Evolutionary conservation across 2,329 filamentous ascomycete genomes (phyloP).

Genomic region (Ophiosphaerella herpotricha): DNA sequence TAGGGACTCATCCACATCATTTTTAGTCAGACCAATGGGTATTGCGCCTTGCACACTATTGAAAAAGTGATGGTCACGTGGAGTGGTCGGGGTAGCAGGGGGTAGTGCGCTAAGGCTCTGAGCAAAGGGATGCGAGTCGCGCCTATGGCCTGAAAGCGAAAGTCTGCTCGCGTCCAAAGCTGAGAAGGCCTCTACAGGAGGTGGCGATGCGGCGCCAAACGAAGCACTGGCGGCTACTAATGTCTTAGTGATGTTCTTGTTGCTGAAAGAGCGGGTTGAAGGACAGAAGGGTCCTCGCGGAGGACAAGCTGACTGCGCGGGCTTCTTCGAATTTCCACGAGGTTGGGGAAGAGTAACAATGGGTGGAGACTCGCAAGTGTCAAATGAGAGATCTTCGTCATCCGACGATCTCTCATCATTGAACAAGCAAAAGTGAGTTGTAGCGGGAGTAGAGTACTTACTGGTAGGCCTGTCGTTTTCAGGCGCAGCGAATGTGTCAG

Average conservation of each 20-base stretch:
- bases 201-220: slow-evolving; percentile 69
- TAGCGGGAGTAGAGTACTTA: slow-evolving; percentile 41
- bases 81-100: slow-evolving; percentile 83
- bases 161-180: slow-evolving; percentile 81
- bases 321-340: slow-evolving; percentile 43
- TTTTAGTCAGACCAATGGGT: slow-evolving; percentile 65
- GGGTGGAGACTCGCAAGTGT: slow-evolving; percentile 24
- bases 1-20: slow-evolving; percentile 72
- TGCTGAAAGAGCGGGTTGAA: slow-evolving; percentile 3
- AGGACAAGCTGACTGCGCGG: slow-evolving; percentile 48
- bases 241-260: slow-evolving; percentile 34
- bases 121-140: slow-evolving; percentile 46
- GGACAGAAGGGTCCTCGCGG: slow-evolving; percentile 40
- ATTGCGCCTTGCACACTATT: slow-evolving; percentile 64
- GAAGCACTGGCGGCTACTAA: slow-evolving; percentile 58
- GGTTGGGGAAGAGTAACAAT: slow-evolving; percentile 17
- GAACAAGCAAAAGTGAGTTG: slow-evolving; percentile 18
- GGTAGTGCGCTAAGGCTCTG: slow-evolving; percentile 56
- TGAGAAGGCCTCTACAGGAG: slow-evolving; percentile 74
- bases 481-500: slow-evolving; percentile 53
- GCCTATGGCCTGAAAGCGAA: slow-evolving; percentile 70
- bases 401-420: slow-evolving; percentile 22
- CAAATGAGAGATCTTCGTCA: slow-evolving; percentile 33
- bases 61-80: slow-evolving; percentile 62
- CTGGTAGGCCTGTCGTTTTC: slow-evolving; percentile 37